phyloP scores from a whole-genome alignment of 2,329 filamentous ascomycete genomes.

The Chaetothyriales sp. region DNA sequence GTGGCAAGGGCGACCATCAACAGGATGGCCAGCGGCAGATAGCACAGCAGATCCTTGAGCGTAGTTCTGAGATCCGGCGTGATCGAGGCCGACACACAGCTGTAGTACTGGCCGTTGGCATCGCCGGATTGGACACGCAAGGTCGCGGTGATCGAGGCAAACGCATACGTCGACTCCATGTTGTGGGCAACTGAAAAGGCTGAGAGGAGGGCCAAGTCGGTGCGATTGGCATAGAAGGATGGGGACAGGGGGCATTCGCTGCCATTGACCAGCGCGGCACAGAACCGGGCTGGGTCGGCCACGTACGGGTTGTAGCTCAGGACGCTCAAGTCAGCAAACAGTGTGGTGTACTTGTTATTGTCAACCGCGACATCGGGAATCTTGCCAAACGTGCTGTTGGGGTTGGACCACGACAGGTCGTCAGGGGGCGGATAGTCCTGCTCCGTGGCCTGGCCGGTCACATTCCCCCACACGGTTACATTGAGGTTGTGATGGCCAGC shows the following conservation, averaged over 20 bases:
- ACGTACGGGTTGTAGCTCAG: constrained; percentile 60
- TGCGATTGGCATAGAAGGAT: constrained; percentile 46
- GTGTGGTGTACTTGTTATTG: constrained; percentile 52
- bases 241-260: constrained; percentile 58
- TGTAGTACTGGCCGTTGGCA: constrained; percentile 44
- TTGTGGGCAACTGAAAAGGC: constrained; percentile 60
- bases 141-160: constrained; percentile 63
- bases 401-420: constrained; percentile 48
- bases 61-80: constrained; percentile 63
- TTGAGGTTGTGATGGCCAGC: constrained; percentile 50
- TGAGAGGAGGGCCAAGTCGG: constrained; percentile 41
- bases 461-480: constrained; percentile 79
- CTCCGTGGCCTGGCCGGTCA: constrained; percentile 53
- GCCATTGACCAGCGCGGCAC: constrained; percentile 42
- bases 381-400: constrained; percentile 53
- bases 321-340: constrained; percentile 56
- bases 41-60: constrained; percentile 56
- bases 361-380: constrained; percentile 50
- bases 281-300: constrained; percentile 46
- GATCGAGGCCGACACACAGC: constrained; percentile 66
- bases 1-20: constrained; percentile 70
- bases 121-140: constrained; percentile 66
- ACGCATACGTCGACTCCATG: constrained; percentile 70
- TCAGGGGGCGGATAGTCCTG: constrained; percentile 44
- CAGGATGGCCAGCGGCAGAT: constrained; percentile 63